Evolutionary conservation across 345 rosid species (phyloP).

Genomic region (Brassica carinata): DNA sequence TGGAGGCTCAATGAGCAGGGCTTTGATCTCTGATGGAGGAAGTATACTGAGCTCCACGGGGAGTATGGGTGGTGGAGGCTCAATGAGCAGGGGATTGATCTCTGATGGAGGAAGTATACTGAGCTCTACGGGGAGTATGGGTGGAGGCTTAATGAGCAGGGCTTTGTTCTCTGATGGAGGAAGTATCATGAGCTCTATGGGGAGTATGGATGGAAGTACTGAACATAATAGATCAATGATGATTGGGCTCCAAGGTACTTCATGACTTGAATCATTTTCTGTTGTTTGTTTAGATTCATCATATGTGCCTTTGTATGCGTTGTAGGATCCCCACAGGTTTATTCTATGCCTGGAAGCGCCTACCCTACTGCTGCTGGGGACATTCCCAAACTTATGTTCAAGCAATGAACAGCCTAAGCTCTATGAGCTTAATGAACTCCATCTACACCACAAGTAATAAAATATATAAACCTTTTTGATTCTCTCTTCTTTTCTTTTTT

Average conservation of each 20-base stretch:
- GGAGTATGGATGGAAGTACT: slow-evolving; percentile 48
- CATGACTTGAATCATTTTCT: slow-evolving; percentile 5
- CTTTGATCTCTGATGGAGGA: too few species aligned
- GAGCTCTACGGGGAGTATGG: slow-evolving; percentile 87
- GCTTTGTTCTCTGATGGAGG: too few species aligned
- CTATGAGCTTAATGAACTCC: slow-evolving; percentile 83
- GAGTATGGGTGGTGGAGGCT: too few species aligned
- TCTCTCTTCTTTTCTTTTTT: slow-evolving; percentile 12
- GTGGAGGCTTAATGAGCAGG: slow-evolving; percentile 74
- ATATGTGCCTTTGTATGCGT: slow-evolving; percentile 1
- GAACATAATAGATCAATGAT: slow-evolving; percentile 76
- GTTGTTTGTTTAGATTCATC: not conserved
- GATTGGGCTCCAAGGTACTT: slow-evolving; percentile 80
- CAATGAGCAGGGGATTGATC: too few species aligned
- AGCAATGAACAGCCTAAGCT: slow-evolving; percentile 74
- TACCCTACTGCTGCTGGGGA: slow-evolving; percentile 67
- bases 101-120: slow-evolving; percentile 15
- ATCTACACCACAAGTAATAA: slow-evolving; percentile 54
- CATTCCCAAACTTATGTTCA: slow-evolving; percentile 82
- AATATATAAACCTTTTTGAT: not conserved
- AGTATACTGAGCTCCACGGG: too few species aligned
- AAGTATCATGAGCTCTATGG: too few species aligned
- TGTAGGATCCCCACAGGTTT: slow-evolving; percentile 87
- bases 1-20: too few species aligned
- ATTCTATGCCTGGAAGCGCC: slow-evolving; percentile 73